A percentile compares a stretch with the other conserved stretches of the same genome.
phyloP scores from a whole-genome alignment of 2,329 filamentous ascomycete species.

The Cladosporium sp. region DNA sequence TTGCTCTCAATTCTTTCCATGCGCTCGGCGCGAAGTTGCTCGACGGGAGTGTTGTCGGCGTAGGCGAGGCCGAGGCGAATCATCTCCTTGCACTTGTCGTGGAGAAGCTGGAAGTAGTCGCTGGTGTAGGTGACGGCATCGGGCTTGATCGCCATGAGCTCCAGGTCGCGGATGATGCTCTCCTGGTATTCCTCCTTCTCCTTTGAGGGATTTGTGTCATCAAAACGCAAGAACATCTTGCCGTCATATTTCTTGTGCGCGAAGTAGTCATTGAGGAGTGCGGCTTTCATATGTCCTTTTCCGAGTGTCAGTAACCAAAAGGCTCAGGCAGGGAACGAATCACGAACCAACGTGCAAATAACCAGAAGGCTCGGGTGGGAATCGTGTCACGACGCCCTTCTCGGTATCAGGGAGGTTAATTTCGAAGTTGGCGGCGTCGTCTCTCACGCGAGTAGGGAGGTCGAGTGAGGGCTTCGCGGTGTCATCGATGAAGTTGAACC shows the following conservation, averaged over 20 bases:
- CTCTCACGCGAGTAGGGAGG: conserved; percentile 39
- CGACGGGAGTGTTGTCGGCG: conserved; percentile 87
- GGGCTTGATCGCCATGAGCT: conserved; percentile 85
- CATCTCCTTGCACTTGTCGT: conserved; percentile 77
- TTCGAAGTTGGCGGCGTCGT: conserved; percentile 82
- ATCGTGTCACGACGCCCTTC: conserved; percentile 84
- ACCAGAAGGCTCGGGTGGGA: conserved; percentile 91
- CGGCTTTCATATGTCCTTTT: conserved; percentile 92
- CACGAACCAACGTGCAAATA: conserved; percentile 88
- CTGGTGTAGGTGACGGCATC: conserved; percentile 86
- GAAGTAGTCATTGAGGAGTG: conserved; percentile 93
- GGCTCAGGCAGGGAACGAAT: conserved; percentile 95
- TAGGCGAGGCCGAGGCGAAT: conserved; percentile 87
- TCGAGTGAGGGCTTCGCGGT: conserved; percentile 67
- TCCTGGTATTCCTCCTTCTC: conserved; percentile 97
- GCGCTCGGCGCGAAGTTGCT: conserved; percentile 80
- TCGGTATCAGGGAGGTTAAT: conserved; percentile 80
- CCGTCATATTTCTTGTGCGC: conserved; percentile 90
- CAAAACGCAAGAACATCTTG: conserved; percentile 84
- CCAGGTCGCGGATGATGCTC: conserved; percentile 85
- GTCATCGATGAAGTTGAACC: conserved; percentile 83
- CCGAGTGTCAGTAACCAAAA: conserved; percentile 77
- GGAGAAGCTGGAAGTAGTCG: conserved; percentile 91
- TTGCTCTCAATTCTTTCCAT: conserved; percentile 79
- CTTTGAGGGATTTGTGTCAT: conserved; percentile 96